A percentile compares a stretch with the other conserved stretches of the same genome.
These are phyloP conservation scores for Sordaria brevicollis DNA, from an alignment of 495 filamentous ascomycete genomes.

Conservation along the genomic window DNA sequence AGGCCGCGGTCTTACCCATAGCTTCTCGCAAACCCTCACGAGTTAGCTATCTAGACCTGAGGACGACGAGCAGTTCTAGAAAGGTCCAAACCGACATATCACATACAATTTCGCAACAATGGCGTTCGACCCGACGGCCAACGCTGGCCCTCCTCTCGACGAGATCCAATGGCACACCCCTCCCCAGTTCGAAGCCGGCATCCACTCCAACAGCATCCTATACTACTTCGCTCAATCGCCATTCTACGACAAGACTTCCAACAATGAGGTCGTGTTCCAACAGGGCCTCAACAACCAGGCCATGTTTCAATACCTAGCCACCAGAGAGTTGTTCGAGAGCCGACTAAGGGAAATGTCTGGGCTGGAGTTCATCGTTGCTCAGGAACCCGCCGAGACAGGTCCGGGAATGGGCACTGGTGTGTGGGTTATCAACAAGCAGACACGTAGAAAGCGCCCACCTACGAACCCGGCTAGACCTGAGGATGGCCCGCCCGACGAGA, in stretches of 20 bases:
- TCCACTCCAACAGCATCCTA: conserved; percentile 59
- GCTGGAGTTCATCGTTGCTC: conserved; percentile 69
- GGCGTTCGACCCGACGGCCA: conserved; percentile 1
- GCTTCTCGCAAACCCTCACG: not conserved
- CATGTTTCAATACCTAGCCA: conserved; percentile 47
- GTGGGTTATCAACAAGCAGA: conserved; percentile 91
- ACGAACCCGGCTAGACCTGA: not conserved
- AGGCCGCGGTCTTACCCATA: not conserved
- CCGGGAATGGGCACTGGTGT: conserved; percentile 58
- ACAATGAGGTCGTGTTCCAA: conserved; percentile 67
- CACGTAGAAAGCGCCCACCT: conserved; percentile 44
- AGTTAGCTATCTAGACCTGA: not conserved
- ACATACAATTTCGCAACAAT: not conserved
- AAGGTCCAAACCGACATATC: not conserved
- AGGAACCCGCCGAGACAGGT: conserved; percentile 59
- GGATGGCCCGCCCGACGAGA: conserved; percentile 47
- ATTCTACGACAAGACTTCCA: conserved; percentile 83
- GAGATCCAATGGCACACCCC: conserved; percentile 69
- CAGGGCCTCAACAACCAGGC: conserved; percentile 65
- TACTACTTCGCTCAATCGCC: conserved; percentile 85
- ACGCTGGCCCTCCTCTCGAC: conserved; percentile 53
- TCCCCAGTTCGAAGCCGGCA: conserved; percentile 43
- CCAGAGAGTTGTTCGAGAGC: conserved; percentile 69
- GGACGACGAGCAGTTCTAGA: no score
- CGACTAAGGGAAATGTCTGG: conserved; percentile 70